Percentiles rank a stretch among this genome's conserved stretches.
Conservation (phyloP, 2,329 filamentous ascomycete species). For the Trichoderma endophyticum region DNA sequence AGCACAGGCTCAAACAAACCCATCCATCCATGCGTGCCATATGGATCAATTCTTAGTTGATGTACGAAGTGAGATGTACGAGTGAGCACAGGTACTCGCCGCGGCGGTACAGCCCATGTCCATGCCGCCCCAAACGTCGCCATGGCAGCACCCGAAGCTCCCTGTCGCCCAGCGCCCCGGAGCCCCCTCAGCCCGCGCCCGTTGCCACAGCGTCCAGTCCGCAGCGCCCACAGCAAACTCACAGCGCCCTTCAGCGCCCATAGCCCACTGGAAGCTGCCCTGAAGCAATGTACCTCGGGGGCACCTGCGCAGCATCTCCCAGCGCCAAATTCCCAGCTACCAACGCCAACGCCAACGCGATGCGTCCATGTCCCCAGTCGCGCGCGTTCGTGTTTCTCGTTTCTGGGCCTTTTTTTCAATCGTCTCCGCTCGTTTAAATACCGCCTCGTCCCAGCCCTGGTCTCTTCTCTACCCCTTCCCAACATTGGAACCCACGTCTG, state of each 20-base stretch:
- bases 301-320: neutral
- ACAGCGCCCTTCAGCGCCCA: too few relatives aligned
- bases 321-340: neutral
- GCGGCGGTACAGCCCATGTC: neutral
- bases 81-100: neutral
- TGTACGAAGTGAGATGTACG: neutral
- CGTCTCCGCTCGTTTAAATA: constrained; percentile 23
- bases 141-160: neutral
- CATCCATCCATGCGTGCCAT: neutral
- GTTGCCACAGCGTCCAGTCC: neutral
- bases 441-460: constrained; percentile 18
- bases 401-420: neutral
- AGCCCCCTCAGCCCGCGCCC: neutral
- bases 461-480: constrained; percentile 18
- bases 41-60: neutral
- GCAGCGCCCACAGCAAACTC: neutral
- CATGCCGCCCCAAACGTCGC: neutral
- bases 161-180: neutral
- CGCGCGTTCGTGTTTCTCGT: constrained; percentile 23
- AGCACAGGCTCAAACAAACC: neutral
- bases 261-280: neutral
- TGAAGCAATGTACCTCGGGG: neutral
- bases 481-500: constrained; percentile 14
- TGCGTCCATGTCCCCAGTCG: constrained; percentile 13
- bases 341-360: constrained; percentile 23